Percentiles rank a stretch among this genome's conserved stretches.
These are phyloP conservation scores for Termitomyces sp. DNA, from an alignment of 768 basidiomycete species.

Conservation along the genomic window DNA sequence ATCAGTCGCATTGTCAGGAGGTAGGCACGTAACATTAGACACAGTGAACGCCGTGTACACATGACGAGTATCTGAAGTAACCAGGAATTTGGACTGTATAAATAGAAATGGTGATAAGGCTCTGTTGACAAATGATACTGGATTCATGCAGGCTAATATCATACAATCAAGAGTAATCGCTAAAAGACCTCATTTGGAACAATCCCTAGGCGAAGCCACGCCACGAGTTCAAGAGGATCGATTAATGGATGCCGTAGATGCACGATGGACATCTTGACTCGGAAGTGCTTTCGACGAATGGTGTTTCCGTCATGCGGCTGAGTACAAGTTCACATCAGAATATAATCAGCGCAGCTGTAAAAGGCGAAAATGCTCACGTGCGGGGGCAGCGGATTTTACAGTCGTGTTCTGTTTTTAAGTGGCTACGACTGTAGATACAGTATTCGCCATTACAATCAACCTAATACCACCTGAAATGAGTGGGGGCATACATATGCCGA, in stretches of 20 bases:
- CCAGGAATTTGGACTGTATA: neutral
- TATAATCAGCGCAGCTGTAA: conserved; percentile 1
- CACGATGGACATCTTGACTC: conserved; percentile 7
- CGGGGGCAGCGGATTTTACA: conserved; percentile 32
- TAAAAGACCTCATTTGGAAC: neutral
- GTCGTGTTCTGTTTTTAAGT: conserved; percentile 25
- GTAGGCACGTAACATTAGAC: neutral
- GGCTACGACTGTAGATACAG: conserved; percentile 35
- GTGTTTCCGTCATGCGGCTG: conserved; percentile 9
- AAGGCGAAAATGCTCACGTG: conserved; percentile 20
- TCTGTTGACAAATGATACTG: neutral
- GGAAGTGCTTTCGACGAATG: conserved; percentile 5
- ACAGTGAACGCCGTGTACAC: neutral
- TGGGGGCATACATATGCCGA: neutral
- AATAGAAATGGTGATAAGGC: neutral
- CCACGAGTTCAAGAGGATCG: neutral
- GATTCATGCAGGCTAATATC: neutral
- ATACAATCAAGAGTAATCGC: neutral
- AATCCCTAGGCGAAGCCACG: no score
- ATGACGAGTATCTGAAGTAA: neutral
- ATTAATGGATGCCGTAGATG: conserved; percentile 11
- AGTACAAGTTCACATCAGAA: neutral
- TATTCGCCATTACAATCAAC: conserved; percentile 38
- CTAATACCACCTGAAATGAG: conserved; percentile 20
- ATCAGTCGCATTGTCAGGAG: neutral